Conservation (phyloP, 768 basidiomycete species). For the Auricularia sp. region DNA sequence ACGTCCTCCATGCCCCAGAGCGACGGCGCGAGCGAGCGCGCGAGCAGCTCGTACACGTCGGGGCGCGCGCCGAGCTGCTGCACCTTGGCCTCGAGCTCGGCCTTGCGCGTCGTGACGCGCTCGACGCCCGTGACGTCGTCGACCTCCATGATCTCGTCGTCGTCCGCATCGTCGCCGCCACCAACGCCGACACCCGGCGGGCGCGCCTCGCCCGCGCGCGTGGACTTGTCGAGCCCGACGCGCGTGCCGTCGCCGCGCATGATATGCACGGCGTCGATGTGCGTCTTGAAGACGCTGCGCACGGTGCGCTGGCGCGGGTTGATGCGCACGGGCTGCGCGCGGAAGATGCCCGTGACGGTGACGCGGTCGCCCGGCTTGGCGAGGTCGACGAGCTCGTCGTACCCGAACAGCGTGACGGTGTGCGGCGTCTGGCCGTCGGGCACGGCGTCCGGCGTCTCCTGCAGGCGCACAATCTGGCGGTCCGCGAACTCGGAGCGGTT, state of each 20-base stretch:
- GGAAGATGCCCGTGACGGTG: conserved; percentile 85
- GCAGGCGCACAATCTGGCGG: conserved; percentile 87
- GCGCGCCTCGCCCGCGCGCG: conserved; percentile 60
- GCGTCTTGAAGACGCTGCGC: conserved; percentile 96
- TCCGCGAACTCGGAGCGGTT: conserved; percentile 96
- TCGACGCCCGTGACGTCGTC: conserved; percentile 31
- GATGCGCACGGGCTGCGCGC: conserved; percentile 89
- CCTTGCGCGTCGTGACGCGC: conserved; percentile 28
- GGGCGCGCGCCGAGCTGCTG: conserved; percentile 58
- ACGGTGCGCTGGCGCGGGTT: conserved; percentile 86
- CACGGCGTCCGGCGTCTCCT: conserved; percentile 96
- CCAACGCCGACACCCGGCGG: conserved; percentile 61
- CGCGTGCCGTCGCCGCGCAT: conserved; percentile 54
- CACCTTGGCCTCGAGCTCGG: conserved; percentile 73
- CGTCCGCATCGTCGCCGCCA: conserved; percentile 53
- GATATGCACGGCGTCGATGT: conserved; percentile 90
- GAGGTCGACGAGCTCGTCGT: conserved; percentile 96
- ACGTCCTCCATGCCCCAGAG: conserved; percentile 99
- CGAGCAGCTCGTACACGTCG: conserved; percentile 80
- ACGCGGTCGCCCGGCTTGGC: conserved; percentile 92
- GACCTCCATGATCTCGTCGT: conserved; percentile 31
- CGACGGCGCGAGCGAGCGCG: conserved; percentile 81
- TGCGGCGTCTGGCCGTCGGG: conserved; percentile 98
- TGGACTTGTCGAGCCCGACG: conserved; percentile 72
- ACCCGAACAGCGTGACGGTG: conserved; percentile 93